phyloP scores from a whole-genome alignment of 805 yeast species.

The Candida mattraensis region DNA sequence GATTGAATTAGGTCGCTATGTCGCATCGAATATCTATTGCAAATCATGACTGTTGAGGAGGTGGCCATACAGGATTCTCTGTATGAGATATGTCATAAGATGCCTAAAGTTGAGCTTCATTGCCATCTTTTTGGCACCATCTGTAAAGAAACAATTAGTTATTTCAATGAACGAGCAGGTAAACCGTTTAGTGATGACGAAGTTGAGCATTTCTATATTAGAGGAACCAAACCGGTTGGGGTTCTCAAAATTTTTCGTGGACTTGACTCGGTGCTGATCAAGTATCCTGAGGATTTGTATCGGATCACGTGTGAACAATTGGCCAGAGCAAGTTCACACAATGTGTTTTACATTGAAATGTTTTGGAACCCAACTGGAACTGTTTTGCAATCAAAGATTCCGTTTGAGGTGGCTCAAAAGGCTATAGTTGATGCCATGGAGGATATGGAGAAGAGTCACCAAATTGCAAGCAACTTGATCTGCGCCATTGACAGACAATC shows the following conservation, averaged over 20 bases:
- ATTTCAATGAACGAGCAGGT: conserved; percentile 25
- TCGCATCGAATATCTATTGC: too few species aligned
- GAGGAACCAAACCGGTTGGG: conserved; percentile 35
- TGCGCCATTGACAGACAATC: conserved; percentile 33
- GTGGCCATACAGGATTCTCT: too few species aligned
- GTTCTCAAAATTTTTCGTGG: conserved; percentile 32
- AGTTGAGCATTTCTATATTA: conserved; percentile 29
- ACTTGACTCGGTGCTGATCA: conserved; percentile 27
- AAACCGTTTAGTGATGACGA: conserved; percentile 26
- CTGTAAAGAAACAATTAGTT: conserved; percentile 25
- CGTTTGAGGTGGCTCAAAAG: conserved; percentile 27
- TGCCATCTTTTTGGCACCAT: conserved; percentile 35
- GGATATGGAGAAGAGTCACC: conserved; percentile 21
- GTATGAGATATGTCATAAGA: conserved; percentile 29
- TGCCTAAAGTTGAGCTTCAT: conserved; percentile 35
- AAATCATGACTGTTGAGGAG: too few species aligned
- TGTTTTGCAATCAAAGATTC: conserved; percentile 27
- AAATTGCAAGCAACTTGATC: conserved; percentile 26
- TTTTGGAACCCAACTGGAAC: conserved; percentile 38
- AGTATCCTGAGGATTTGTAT: conserved; percentile 27
- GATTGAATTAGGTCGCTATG: too few species aligned
- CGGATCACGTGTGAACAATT: conserved; percentile 29
- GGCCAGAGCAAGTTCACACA: conserved; percentile 24
- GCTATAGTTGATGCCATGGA: conserved; percentile 29
- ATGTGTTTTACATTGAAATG: conserved; percentile 30